Evolutionary conservation across 1,284 basidiomycete genomes (phyloP).

Genomic region (Puccinia hordei): DNA sequence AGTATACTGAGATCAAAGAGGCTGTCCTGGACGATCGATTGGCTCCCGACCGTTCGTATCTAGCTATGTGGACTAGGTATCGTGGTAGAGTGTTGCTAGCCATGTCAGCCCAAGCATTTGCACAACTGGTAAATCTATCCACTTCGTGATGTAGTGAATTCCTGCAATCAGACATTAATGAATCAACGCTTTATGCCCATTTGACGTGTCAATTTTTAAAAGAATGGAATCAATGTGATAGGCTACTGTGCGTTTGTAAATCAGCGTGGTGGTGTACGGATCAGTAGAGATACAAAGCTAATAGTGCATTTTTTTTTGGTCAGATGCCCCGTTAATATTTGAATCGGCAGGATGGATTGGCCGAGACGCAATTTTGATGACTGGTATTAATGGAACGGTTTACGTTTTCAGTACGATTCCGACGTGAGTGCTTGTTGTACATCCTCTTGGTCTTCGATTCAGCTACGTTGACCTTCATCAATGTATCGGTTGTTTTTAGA

Average conservation of each 20-base stretch:
- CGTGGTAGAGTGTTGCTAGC: conserved; percentile 86
- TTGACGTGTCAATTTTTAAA: not conserved
- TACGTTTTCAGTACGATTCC: conserved; percentile 47
- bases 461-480: not conserved
- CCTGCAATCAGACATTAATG: not conserved
- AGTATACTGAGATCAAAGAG: conserved; percentile 90
- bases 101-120: conserved; percentile 96
- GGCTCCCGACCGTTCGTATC: conserved; percentile 80
- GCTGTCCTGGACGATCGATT: conserved; percentile 76
- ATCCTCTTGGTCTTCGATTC: conserved; percentile 9
- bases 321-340: conserved; percentile 56
- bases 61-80: conserved; percentile 82
- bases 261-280: not conserved
- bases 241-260: conserved; percentile 32
- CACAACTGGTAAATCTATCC: conserved; percentile 72
- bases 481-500: conserved; percentile 61
- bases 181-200: conserved; percentile 7
- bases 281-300: not conserved
- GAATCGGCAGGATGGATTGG: conserved; percentile 90
- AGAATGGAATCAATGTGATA: conserved; percentile 51
- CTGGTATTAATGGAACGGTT: conserved; percentile 80
- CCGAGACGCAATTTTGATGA: conserved; percentile 95
- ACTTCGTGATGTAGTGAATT: not conserved
- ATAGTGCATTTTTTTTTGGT: not conserved
- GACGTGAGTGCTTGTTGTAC: conserved; percentile 38